These are phyloP conservation scores for Rhizopogon vulgaris DNA, from an alignment of 768 basidiomycete species.

Conservation along the genomic window DNA sequence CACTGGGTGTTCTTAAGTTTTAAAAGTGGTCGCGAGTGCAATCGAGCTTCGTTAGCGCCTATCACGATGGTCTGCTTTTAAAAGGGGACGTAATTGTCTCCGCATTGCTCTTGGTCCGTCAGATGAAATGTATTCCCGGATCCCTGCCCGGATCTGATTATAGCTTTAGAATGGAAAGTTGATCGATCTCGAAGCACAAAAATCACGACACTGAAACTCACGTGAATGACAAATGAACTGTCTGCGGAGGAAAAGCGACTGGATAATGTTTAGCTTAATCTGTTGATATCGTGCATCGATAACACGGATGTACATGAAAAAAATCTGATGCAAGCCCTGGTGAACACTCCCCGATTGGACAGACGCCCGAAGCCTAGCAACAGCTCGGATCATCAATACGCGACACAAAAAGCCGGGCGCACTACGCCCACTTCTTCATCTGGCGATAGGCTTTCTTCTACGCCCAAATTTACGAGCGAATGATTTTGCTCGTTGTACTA, in stretches of 20 bases:
- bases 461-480: constrained; percentile 40
- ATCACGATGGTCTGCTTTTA: constrained; percentile 12
- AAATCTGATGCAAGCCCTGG: constrained; percentile 9
- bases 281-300: constrained; percentile 12
- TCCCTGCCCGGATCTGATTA: constrained; percentile 8
- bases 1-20: neutral
- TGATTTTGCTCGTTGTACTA: constrained; percentile 33
- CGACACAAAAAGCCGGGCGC: constrained; percentile 1
- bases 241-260: neutral
- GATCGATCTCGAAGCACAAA: constrained; percentile 17
- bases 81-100: constrained; percentile 9
- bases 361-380: constrained; percentile 22
- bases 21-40: neutral
- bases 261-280: constrained; percentile 15
- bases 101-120: neutral
- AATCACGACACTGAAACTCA: constrained; percentile 13
- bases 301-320: constrained; percentile 16
- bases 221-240: neutral
- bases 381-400: constrained; percentile 8
- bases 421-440: constrained; percentile 8
- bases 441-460: constrained; percentile 24
- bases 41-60: neutral
- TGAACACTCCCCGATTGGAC: constrained; percentile 6
- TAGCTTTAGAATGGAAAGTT: constrained; percentile 6
- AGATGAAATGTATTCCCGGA: constrained; percentile 5